Evolutionary conservation across 352 stramenopile genomes (phyloP).

Genomic region (Saprolegnia parasitica): DNA sequence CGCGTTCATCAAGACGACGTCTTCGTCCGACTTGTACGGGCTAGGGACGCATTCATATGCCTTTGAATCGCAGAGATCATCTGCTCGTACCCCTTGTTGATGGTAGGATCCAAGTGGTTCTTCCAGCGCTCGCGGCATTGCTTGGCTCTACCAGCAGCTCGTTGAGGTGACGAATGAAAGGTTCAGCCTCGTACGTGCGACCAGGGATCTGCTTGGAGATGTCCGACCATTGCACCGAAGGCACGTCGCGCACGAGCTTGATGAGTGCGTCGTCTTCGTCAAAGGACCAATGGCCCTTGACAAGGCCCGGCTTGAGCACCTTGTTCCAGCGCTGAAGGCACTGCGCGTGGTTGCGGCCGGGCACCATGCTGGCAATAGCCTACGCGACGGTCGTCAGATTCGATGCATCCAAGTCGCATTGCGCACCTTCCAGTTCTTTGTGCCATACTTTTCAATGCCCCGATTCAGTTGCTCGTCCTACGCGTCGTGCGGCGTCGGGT

Average conservation of each 20-base stretch:
- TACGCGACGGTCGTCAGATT: background rate
- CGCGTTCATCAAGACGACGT: conserved; percentile 89
- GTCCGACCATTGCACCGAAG: conserved; percentile 60
- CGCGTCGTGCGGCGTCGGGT: background rate
- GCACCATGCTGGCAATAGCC: conserved; percentile 39
- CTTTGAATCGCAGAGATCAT: background rate
- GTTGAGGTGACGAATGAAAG: background rate
- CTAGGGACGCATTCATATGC: conserved; percentile 29
- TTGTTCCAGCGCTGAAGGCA: conserved; percentile 67
- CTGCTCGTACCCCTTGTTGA: conserved; percentile 69
- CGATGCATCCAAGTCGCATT: background rate
- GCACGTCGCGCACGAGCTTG: conserved; percentile 34
- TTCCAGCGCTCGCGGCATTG: conserved; percentile 95
- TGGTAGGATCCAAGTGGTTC: conserved; percentile 94
- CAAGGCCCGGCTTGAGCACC: conserved; percentile 81
- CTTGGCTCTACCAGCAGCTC: conserved; percentile 71
- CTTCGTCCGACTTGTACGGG: conserved; percentile 86
- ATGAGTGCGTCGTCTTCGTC: conserved; percentile 65
- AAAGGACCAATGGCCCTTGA: conserved; percentile 85
- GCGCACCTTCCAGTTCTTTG: conserved; percentile 82
- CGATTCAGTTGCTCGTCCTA: conserved; percentile 69
- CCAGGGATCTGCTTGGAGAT: conserved; percentile 74
- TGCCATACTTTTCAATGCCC: conserved; percentile 69
- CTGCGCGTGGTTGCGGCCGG: conserved; percentile 50
- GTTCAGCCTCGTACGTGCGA: conserved; percentile 40